These are phyloP conservation scores for Fusarium pilosicola DNA, from an alignment of 2,329 filamentous ascomycete genomes.

Conservation along the genomic window DNA sequence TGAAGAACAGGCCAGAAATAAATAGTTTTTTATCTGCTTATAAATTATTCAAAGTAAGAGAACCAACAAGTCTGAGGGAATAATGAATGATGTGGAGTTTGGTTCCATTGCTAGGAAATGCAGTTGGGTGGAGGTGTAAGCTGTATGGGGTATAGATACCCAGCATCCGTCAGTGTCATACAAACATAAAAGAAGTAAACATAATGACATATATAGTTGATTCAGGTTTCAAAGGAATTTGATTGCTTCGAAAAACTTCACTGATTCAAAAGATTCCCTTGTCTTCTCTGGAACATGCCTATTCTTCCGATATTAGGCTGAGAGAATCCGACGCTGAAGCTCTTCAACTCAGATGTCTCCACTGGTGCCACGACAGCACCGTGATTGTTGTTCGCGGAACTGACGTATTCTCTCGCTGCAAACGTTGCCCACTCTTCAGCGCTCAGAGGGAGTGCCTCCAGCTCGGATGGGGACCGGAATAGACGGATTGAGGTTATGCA, in stretches of 20 bases:
- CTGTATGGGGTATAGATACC: not conserved
- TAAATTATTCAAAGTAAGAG: not conserved
- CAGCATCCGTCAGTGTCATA: not conserved
- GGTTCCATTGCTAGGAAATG: not conserved
- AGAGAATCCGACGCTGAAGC: not conserved
- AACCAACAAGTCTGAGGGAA: not conserved
- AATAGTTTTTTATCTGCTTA: not conserved
- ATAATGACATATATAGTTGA: not conserved
- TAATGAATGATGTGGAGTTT: conserved; percentile 5
- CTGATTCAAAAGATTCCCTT: not conserved
- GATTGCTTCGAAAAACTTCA: not conserved
- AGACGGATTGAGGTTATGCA: not conserved
- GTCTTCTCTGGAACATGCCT: not conserved
- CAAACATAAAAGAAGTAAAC: not conserved
- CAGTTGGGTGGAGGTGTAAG: conserved; percentile 7
- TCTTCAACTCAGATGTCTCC: not conserved
- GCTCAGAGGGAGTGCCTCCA: not conserved
- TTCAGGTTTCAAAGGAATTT: not conserved
- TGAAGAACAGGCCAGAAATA: not conserved
- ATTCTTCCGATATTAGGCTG: not conserved
- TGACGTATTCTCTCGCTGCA: not conserved
- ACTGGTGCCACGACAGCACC: not conserved
- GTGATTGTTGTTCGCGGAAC: not conserved
- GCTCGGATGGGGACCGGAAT: not conserved
- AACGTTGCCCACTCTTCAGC: not conserved